phyloP scores from a whole-genome alignment of 192 early-diverging fungal species.

The Entomortierella chlamydospora region DNA sequence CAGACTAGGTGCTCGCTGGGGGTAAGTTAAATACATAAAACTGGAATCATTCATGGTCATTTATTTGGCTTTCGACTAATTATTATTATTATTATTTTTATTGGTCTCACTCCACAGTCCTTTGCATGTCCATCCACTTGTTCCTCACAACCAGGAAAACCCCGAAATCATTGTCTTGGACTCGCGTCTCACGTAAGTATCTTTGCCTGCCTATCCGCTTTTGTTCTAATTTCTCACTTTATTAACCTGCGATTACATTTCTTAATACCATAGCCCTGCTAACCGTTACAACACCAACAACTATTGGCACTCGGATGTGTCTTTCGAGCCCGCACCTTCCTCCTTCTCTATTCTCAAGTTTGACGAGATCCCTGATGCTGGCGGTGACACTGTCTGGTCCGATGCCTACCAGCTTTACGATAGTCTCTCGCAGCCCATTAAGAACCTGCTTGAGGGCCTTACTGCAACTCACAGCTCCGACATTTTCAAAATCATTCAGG shows the following conservation, averaged over 20 bases:
- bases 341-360: conserved; percentile 55
- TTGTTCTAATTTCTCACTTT: no score
- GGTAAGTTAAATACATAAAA: neutral
- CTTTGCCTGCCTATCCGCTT: no score
- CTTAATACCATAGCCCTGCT: conserved; percentile 20
- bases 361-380: conserved; percentile 49
- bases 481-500: conserved; percentile 39
- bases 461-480: conserved; percentile 64
- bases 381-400: conserved; percentile 58
- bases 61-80: neutral
- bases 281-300: conserved; percentile 57
- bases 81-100: neutral
- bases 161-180: conserved; percentile 49
- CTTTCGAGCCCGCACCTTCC: conserved; percentile 49
- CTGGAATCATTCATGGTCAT: neutral
- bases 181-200: conserved; percentile 34
- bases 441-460: conserved; percentile 67
- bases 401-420: conserved; percentile 57
- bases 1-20: conserved; percentile 64
- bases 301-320: conserved; percentile 47
- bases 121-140: conserved; percentile 46
- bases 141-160: conserved; percentile 27
- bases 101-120: no score
- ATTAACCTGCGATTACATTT: no score
- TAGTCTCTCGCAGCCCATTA: conserved; percentile 64